Percentiles rank a stretch among this genome's conserved stretches.
Conservation (phyloP, 2,329 filamentous ascomycete genomes). For the Exophiala alcalophila region DNA sequence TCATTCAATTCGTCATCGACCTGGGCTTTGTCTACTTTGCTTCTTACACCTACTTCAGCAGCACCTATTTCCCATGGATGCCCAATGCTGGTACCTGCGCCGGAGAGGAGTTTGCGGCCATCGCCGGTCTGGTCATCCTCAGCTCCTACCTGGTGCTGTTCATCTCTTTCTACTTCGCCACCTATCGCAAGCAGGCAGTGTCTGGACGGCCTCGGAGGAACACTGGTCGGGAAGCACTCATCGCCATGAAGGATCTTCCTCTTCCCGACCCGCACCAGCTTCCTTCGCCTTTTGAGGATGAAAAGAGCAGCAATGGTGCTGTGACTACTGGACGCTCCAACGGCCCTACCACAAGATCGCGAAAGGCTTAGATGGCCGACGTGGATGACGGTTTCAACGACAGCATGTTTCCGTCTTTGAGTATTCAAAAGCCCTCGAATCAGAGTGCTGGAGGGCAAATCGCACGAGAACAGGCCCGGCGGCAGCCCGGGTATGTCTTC, state of each 20-base stretch:
- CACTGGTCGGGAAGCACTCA: slow-evolving; percentile 78
- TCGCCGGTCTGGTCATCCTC: slow-evolving; percentile 86
- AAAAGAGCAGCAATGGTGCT: slow-evolving; percentile 35
- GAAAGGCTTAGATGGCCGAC: slow-evolving; percentile 42
- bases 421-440: no score
- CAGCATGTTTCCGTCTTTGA: slow-evolving; percentile 11
- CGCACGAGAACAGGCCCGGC: no score
- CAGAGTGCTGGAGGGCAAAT: no score
- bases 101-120: slow-evolving; percentile 94
- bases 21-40: slow-evolving; percentile 98
- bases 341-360: slow-evolving; percentile 46
- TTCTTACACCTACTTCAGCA: slow-evolving; percentile 97
- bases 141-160: slow-evolving; percentile 96
- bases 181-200: slow-evolving; percentile 70
- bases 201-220: slow-evolving; percentile 45
- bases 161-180: slow-evolving; percentile 98
- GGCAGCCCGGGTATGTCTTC: background rate
- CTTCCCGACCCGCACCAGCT: slow-evolving; percentile 43
- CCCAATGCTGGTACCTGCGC: slow-evolving; percentile 84
- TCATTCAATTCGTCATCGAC: slow-evolving; percentile 95
- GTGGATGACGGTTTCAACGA: slow-evolving; percentile 19
- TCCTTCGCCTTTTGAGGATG: slow-evolving; percentile 12
- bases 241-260: slow-evolving; percentile 77
- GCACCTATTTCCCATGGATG: slow-evolving; percentile 80
- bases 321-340: slow-evolving; percentile 39